Conservation (phyloP, 352 stramenopile genomes). For the Globisporangium apiculatum region DNA sequence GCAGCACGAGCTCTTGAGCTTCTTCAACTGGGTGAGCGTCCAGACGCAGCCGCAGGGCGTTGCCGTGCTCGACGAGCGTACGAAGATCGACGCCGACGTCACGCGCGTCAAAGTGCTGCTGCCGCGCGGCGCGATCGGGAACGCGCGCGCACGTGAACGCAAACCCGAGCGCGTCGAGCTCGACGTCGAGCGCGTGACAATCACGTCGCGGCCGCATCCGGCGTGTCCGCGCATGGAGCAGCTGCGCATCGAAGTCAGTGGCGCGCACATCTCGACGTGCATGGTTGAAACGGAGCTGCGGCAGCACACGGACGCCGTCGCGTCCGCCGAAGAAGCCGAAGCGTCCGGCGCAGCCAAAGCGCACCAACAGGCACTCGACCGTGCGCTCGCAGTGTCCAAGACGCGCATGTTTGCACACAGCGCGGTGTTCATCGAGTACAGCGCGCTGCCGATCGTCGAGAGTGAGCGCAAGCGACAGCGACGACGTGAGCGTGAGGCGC, state of each 20-base stretch:
- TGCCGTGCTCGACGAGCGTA: slow-evolving; percentile 25
- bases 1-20: slow-evolving; percentile 50
- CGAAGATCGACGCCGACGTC: slow-evolving; percentile 50
- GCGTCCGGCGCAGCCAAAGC: slow-evolving; percentile 8
- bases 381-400: slow-evolving; percentile 19
- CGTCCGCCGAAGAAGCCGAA: slow-evolving; percentile 30
- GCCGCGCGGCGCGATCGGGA: slow-evolving; percentile 41
- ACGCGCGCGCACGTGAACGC: slow-evolving; percentile 23
- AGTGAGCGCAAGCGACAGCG: slow-evolving; percentile 17
- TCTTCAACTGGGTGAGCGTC: slow-evolving; percentile 57
- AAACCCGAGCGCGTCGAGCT: slow-evolving; percentile 54
- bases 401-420: slow-evolving; percentile 23
- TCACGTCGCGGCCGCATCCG: slow-evolving; percentile 37
- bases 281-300: slow-evolving; percentile 16
- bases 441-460: slow-evolving; percentile 29
- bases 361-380: slow-evolving; percentile 6
- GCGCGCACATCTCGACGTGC: slow-evolving; percentile 37
- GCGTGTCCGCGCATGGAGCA: slow-evolving; percentile 40
- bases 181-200: slow-evolving; percentile 28
- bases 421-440: slow-evolving; percentile 42
- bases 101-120: slow-evolving; percentile 30
- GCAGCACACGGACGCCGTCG: slow-evolving; percentile 24
- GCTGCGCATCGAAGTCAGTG: slow-evolving; percentile 29
- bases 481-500: slow-evolving; percentile 4
- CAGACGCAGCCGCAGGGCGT: slow-evolving; percentile 32